Evolutionary conservation across 192 early-diverging fungal genomes (phyloP), one percentile per base, ranked within the genome.

Genomic region (Spizellomyces sp.): DNA sequence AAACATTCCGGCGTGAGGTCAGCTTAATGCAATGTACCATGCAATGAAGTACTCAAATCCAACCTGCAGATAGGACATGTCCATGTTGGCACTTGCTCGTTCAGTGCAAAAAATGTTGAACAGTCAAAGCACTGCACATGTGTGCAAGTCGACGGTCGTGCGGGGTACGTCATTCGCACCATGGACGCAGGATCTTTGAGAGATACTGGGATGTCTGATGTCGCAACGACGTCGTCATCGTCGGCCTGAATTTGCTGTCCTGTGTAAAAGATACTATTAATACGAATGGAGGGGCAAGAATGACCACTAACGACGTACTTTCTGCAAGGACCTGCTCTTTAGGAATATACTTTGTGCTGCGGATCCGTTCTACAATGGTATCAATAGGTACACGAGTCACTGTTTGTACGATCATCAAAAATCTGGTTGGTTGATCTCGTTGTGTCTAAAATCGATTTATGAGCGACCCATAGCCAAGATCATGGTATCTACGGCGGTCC

Each of bases 61-160:
- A 15, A 54, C 52, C 52, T 54, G 27, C 27, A 95, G 0, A 95
- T 86, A 0, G 92, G 91, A 48, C 93, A 95, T 57, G 79, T 85
- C 88, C 88, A 92, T 6, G 84, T 84, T 0, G 87, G 84, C 2
- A 82, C 80, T 54, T 84, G 85, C 58, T 88, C 84, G 54, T 92
- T 92, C 71, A 95, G 81, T 55, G 84, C 77, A 48, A 95, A 78
- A 67, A 90, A 94, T 1, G 85, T 88, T 6, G 79, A 83, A 12
- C 80, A 83, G 64, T 95, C 93, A 78, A 93, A 95, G 74, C 93
- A 95, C 74, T 95, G 92, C n/a, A 90, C 58, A 71, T 95, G 93
- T 46, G 84, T 68, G 67, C 93, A 95, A 8, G 76, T 71, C 12
- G 62, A 75, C 1, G 90, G 85, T 42, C 90, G 85, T 6, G 77